These are phyloP conservation scores for Leccinum pellstonianum DNA, from an alignment of 768 basidiomycete species.

Conservation along the genomic window DNA sequence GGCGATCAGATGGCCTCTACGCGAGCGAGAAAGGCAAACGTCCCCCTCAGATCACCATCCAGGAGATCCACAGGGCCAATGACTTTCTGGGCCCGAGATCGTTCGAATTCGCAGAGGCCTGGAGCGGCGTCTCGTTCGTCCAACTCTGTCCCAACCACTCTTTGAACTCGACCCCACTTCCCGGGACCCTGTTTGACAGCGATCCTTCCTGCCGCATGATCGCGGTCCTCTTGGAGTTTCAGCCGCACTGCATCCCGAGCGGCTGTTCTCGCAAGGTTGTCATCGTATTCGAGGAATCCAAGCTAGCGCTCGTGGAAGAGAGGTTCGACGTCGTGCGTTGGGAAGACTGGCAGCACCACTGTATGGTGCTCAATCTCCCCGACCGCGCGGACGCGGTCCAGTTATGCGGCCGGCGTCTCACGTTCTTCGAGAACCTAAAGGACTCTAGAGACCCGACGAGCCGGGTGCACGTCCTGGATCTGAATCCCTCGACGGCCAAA, in stretches of 20 bases:
- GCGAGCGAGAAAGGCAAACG: constrained; percentile 31
- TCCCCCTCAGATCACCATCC: constrained; percentile 29
- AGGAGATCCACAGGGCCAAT: constrained; percentile 19
- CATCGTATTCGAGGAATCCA: constrained; percentile 53
- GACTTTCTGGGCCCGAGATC: constrained; percentile 18
- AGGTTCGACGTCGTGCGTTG: constrained; percentile 50
- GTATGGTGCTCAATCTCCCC: constrained; percentile 34
- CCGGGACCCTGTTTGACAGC: constrained; percentile 54
- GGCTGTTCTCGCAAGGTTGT: constrained; percentile 42
- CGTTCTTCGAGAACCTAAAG: constrained; percentile 32
- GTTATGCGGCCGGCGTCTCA: constrained; percentile 31
- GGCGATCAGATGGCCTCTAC: constrained; percentile 32
- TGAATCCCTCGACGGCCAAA: constrained; percentile 28
- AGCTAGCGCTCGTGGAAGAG: constrained; percentile 44
- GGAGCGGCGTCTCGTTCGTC: constrained; percentile 44
- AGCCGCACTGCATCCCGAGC: constrained; percentile 35
- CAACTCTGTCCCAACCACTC: constrained; percentile 50
- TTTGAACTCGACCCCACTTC: constrained; percentile 35
- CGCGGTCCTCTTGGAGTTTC: constrained; percentile 42
- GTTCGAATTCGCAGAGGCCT: constrained; percentile 56
- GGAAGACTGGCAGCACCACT: constrained; percentile 50
- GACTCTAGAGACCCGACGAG: constrained; percentile 19
- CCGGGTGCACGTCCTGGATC: constrained; percentile 31
- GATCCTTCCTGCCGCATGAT: constrained; percentile 53
- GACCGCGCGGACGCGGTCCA: constrained; percentile 31